These are phyloP conservation scores for Kodamaea neixiangensis DNA, from an alignment of 805 yeast genomes.

Conservation along the genomic window DNA sequence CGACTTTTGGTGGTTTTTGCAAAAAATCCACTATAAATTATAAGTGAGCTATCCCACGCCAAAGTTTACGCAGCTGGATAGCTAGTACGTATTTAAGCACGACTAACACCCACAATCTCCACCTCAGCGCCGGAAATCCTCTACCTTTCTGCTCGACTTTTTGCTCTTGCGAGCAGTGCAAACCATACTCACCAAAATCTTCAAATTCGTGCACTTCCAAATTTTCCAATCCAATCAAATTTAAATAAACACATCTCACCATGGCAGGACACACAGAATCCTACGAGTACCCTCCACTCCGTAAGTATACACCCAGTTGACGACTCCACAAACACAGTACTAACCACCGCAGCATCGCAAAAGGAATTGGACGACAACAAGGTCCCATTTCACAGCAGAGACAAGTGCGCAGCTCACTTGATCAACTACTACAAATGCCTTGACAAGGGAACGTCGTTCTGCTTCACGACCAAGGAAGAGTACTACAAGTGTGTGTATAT, in stretches of 20 bases:
- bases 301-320: slow-evolving; percentile 13
- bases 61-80: too few species aligned
- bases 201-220: neutral
- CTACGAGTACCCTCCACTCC: slow-evolving; percentile 18
- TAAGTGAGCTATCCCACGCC: too few species aligned
- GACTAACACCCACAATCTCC: too few species aligned
- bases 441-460: slow-evolving; percentile 44
- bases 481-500: slow-evolving; percentile 47
- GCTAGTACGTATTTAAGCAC: too few species aligned
- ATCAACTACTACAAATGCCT: slow-evolving; percentile 45
- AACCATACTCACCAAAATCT: too few species aligned
- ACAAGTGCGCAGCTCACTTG: slow-evolving; percentile 45
- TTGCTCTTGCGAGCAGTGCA: too few species aligned
- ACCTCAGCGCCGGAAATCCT: too few species aligned
- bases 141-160: neutral
- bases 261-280: slow-evolving; percentile 16
- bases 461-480: slow-evolving; percentile 41
- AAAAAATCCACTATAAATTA: too few species aligned
- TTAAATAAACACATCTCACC: neutral
- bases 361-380: slow-evolving; percentile 41
- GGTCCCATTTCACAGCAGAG: slow-evolving; percentile 47
- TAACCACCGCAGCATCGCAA: slow-evolving; percentile 19
- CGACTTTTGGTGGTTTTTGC: too few species aligned
- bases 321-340: slow-evolving; percentile 1
- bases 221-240: slow-evolving; percentile 11